Evolutionary conservation across 2,329 filamentous ascomycete genomes (phyloP), one percentile per base, ranked within the genome.

Genomic region (Neofusicoccum sp.): DNA sequence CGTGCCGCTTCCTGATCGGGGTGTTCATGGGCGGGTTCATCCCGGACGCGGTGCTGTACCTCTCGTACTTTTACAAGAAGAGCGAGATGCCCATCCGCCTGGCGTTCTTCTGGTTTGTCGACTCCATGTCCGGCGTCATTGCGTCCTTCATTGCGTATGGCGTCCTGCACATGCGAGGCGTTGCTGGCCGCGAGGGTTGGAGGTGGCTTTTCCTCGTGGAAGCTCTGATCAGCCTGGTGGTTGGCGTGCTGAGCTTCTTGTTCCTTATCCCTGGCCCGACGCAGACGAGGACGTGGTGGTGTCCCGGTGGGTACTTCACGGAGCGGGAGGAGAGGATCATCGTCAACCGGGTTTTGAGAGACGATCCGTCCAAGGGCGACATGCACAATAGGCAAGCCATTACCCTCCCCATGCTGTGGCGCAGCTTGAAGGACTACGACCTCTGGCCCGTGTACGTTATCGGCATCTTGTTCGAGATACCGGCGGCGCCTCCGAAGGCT

Each of bases 321-420:
- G 87, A 89, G 68, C 79, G 79, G 1, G 85, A 90, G 68, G 87
- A 90, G 67, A 82, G 84, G 61, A 89, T 90, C 67, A 85, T 90
- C 82, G 81, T 88, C 16, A 90, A 89, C 68, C 81, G 82, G 26
- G 78, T 87, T 26, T 72, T 84, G 9, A 76, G 82, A 7, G 82
- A 84, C 57, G 82, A 84, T 48, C 81, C 82, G 0, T 79, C 77
- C 48, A 86, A 86, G 64, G 82, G 82, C n/a, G 79, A 79, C 63
- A 86, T 86, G 84, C 82, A 86, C 70, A 86, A 86, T 64, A 76
- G 83, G 3, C 81, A 86, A 68, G 80, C 79, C 0, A 70, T 86
- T 5, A 78, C 75, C 0, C 70, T 75, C 0, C 69, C 65, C 30
- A 78, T 83, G 71, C 72, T 85, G 12, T 81, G 78, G 75, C 65